Evolutionary conservation across 2,329 filamentous ascomycete genomes (phyloP).

Genomic region (Colletotrichum tofieldiae): DNA sequence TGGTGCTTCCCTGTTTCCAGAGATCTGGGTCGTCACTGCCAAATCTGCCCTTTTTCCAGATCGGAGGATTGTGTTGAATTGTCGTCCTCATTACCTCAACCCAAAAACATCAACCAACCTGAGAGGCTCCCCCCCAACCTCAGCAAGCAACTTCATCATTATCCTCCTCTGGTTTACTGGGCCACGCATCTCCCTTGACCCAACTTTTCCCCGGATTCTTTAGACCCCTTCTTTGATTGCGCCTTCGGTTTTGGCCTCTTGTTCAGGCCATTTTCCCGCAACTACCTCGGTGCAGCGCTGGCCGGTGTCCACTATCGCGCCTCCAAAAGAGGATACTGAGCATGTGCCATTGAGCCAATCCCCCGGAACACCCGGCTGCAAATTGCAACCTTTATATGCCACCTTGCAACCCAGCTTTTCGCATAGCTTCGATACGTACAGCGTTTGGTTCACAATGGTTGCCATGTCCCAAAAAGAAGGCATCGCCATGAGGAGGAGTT

Average conservation of each 20-base stretch:
- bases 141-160: slow-evolving; percentile 1
- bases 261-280: slow-evolving; percentile 31
- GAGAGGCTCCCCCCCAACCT: slow-evolving; percentile 1
- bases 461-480: slow-evolving; percentile 37
- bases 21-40: slow-evolving; percentile 14
- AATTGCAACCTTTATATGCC: slow-evolving; percentile 31
- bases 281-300: slow-evolving; percentile 34
- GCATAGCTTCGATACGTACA: not conserved
- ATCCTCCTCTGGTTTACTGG: slow-evolving; percentile 8
- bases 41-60: slow-evolving; percentile 10
- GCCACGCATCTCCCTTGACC: slow-evolving; percentile 1
- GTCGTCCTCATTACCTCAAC: slow-evolving; percentile 16
- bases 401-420: slow-evolving; percentile 7
- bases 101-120: slow-evolving; percentile 16
- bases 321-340: slow-evolving; percentile 38
- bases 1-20: slow-evolving; percentile 26
- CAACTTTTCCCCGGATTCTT: slow-evolving; percentile 21
- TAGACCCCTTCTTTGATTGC: not conserved
- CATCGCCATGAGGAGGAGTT: slow-evolving; percentile 8
- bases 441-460: slow-evolving; percentile 19
- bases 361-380: slow-evolving; percentile 39
- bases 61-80: slow-evolving; percentile 20
- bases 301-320: slow-evolving; percentile 38
- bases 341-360: slow-evolving; percentile 39
- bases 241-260: slow-evolving; percentile 21